Conservation (phyloP, 352 stramenopile species). For the Phytophthora litchii region DNA sequence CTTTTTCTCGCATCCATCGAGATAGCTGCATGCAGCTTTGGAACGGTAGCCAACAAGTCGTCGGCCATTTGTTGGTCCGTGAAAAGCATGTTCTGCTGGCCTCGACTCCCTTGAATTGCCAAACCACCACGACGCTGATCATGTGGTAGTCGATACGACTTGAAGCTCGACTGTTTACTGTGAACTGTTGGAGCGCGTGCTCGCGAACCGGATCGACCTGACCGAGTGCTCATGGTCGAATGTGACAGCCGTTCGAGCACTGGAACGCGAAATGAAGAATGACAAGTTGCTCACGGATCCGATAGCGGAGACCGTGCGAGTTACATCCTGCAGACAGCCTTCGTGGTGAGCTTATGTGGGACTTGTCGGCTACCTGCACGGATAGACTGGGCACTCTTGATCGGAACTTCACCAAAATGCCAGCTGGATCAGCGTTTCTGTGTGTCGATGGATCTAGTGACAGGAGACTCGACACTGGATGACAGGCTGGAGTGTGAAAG, state of each 20-base stretch:
- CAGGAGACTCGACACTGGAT: constrained; percentile 23
- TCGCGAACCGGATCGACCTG: constrained; percentile 1
- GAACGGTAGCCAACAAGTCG: constrained; percentile 39
- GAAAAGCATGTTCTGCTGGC: constrained; percentile 32
- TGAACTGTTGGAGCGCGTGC: too few relatives aligned
- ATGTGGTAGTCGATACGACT: constrained; percentile 32
- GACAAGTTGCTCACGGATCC: background rate
- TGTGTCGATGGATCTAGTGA: constrained; percentile 2
- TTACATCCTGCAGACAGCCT: constrained; percentile 19
- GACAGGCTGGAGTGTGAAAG: too few relatives aligned
- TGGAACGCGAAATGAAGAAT: constrained; percentile 3
- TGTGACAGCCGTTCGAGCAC: too few relatives aligned
- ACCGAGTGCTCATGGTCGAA: constrained; percentile 23
- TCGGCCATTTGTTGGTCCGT: constrained; percentile 45
- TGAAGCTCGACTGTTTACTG: constrained; percentile 13
- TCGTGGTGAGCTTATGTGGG: constrained; percentile 29
- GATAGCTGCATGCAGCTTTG: constrained; percentile 42
- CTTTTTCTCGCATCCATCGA: constrained; percentile 21
- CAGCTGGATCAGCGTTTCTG: constrained; percentile 10
- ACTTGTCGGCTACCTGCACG: constrained; percentile 7
- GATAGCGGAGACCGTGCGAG: constrained; percentile 18
- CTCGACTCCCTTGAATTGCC: constrained; percentile 26
- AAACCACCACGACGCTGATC: constrained; percentile 20
- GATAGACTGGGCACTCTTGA: constrained; percentile 9
- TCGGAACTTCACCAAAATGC: constrained; percentile 17